phyloP scores from a whole-genome alignment of 2,329 filamentous ascomycete species.

The Microdochium paspali region DNA sequence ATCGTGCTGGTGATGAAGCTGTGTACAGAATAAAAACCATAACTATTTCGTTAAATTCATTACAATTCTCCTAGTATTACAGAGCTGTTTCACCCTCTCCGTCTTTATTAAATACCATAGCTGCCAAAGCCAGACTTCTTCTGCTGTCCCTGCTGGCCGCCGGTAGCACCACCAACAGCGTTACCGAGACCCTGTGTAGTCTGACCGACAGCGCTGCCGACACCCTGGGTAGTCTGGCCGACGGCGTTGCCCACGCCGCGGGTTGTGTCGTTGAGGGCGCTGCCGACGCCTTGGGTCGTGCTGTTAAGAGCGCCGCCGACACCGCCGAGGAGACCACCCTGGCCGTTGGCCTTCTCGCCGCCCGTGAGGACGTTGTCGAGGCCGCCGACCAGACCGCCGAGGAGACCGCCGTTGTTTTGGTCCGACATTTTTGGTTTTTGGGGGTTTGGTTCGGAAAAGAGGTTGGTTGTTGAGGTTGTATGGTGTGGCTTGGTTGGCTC shows the following conservation, averaged over 20 bases:
- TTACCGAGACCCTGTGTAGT: conserved; percentile 8
- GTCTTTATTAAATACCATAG: conserved; percentile 13
- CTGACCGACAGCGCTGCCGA: conserved; percentile 14
- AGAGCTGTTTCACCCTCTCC: too few species aligned
- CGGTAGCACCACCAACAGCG: conserved; percentile 13
- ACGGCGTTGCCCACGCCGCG: conserved; percentile 18
- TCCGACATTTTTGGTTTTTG: conserved; percentile 18
- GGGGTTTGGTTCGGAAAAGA: conserved; percentile 2
- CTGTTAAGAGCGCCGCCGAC: conserved; percentile 17
- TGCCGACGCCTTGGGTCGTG: conserved; percentile 18
- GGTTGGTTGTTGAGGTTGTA: not conserved
- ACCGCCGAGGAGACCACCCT: conserved; percentile 22
- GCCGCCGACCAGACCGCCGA: conserved; percentile 19
- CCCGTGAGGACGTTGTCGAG: conserved; percentile 23
- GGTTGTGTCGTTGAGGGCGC: conserved; percentile 18
- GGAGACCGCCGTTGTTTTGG: conserved; percentile 19
- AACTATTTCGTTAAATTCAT: not conserved
- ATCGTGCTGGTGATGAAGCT: too few species aligned
- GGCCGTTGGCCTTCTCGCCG: conserved; percentile 20
- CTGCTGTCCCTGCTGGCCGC: conserved; percentile 9
- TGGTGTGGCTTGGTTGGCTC: not conserved
- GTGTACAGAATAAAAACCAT: too few species aligned
- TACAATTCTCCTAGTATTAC: not conserved
- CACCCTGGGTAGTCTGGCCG: conserved; percentile 18
- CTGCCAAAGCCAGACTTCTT: conserved; percentile 15